These are phyloP conservation scores for Pythium utonaiense DNA, from an alignment of 352 stramenopile genomes.

Conservation along the genomic window DNA sequence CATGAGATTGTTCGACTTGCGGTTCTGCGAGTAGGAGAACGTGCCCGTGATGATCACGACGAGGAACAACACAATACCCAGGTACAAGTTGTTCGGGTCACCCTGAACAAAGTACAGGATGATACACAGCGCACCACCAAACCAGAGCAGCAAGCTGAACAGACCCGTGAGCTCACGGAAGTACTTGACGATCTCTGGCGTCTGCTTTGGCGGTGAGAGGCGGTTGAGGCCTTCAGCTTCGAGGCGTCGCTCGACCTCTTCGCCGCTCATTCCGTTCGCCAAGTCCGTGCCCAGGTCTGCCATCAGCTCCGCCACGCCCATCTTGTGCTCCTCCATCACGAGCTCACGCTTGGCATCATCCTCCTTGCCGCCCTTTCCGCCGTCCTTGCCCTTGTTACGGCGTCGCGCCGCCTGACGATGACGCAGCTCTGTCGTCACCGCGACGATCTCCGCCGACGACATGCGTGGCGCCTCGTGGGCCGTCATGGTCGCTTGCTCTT, in stretches of 20 bases:
- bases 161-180: conserved; percentile 44
- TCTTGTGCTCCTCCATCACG: too few species aligned
- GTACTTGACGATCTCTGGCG: conserved; percentile 38
- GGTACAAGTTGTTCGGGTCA: conserved; percentile 36
- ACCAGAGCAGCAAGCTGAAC: conserved; percentile 40
- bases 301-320: too few species aligned
- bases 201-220: conserved; percentile 29
- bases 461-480: conserved; percentile 35
- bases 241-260: conserved; percentile 16
- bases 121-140: conserved; percentile 33
- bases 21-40: conserved; percentile 35
- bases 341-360: too few species aligned
- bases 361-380: conserved; percentile 38
- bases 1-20: conserved; percentile 39
- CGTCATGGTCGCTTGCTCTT: conserved; percentile 8
- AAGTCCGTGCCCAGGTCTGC: too few species aligned
- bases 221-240: conserved; percentile 31
- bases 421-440: conserved; percentile 75
- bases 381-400: conserved; percentile 45
- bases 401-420: conserved; percentile 50
- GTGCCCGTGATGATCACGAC: conserved; percentile 38
- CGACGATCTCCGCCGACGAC: conserved; percentile 82
- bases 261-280: too few species aligned
- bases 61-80: conserved; percentile 36
- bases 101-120: conserved; percentile 39